Evolutionary conservation across 2,329 filamentous ascomycete genomes (phyloP).

Genomic region (Trichoderma brevicompactum): DNA sequence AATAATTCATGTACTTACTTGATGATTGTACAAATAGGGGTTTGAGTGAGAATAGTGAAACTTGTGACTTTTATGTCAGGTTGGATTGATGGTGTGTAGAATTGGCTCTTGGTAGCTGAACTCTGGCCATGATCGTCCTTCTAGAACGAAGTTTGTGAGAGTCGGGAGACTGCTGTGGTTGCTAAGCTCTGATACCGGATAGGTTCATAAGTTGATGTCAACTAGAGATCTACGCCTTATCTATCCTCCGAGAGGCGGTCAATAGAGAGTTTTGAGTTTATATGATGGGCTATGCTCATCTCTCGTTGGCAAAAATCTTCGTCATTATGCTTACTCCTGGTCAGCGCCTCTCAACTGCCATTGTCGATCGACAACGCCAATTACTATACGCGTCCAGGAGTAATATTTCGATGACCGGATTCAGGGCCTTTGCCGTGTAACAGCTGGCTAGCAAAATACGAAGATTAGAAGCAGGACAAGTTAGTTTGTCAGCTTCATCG

Average conservation of each 20-base stretch:
- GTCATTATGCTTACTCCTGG: neutral
- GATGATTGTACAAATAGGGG: neutral
- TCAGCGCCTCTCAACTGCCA: neutral
- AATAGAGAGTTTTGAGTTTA: neutral
- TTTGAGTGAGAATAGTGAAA: neutral
- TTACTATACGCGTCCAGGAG: neutral
- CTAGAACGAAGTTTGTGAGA: too few relatives aligned
- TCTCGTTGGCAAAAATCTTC: neutral
- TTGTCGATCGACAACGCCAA: neutral
- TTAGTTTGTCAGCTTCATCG: conserved; percentile 9
- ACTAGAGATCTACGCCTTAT: too few relatives aligned
- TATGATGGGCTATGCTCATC: neutral
- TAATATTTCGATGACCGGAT: neutral
- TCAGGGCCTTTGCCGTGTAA: neutral
- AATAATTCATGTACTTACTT: neutral
- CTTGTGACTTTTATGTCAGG: neutral
- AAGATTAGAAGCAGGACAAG: too few relatives aligned
- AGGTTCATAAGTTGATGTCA: too few relatives aligned
- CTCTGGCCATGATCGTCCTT: too few relatives aligned
- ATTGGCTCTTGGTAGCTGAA: too few relatives aligned
- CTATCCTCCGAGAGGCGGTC: neutral
- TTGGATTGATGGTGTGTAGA: too few relatives aligned
- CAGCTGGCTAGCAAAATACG: too few relatives aligned
- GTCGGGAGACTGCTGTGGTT: too few relatives aligned
- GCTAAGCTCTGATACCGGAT: too few relatives aligned